These are phyloP conservation scores for Pleoardoris graminearum DNA, from an alignment of 2,329 filamentous ascomycete species.

Conservation along the genomic window DNA sequence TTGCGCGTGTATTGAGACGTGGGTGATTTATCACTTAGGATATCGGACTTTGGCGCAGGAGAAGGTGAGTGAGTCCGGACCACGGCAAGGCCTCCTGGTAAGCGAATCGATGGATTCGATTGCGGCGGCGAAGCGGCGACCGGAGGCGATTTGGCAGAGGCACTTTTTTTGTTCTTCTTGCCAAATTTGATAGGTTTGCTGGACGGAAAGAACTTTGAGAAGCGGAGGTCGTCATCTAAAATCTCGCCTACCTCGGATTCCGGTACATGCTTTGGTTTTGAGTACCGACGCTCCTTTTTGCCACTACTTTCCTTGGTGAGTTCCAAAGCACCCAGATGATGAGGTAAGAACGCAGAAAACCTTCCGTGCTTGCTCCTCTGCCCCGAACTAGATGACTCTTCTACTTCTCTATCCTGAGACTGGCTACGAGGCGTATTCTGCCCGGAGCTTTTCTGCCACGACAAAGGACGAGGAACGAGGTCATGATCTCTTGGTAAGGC, in stretches of 20 bases:
- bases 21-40: constrained; percentile 7
- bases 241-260: constrained; percentile 3
- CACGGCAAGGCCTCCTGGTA: constrained; percentile 29
- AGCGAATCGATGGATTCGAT: constrained; percentile 22
- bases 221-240: constrained; percentile 12
- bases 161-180: constrained; percentile 5
- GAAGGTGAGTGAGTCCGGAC: constrained; percentile 21
- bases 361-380: constrained; percentile 14
- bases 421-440: constrained; percentile 2
- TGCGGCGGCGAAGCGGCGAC: constrained; percentile 10
- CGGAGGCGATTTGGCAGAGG: background rate
- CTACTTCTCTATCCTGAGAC: constrained; percentile 2
- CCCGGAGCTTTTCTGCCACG: constrained; percentile 21
- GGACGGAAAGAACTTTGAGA: constrained; percentile 17
- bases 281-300: background rate
- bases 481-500: constrained; percentile 11
- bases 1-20: constrained; percentile 5
- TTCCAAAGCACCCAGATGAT: constrained; percentile 11
- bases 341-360: constrained; percentile 22
- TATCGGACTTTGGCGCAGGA: constrained; percentile 10
- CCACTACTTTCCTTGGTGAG: background rate
- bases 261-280: constrained; percentile 1
- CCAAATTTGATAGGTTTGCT: constrained; percentile 6
- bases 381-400: background rate
- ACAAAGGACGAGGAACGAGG: constrained; percentile 21